These are phyloP conservation scores for Amanita polypyramis DNA, from an alignment of 768 basidiomycete species.

Conservation along the genomic window DNA sequence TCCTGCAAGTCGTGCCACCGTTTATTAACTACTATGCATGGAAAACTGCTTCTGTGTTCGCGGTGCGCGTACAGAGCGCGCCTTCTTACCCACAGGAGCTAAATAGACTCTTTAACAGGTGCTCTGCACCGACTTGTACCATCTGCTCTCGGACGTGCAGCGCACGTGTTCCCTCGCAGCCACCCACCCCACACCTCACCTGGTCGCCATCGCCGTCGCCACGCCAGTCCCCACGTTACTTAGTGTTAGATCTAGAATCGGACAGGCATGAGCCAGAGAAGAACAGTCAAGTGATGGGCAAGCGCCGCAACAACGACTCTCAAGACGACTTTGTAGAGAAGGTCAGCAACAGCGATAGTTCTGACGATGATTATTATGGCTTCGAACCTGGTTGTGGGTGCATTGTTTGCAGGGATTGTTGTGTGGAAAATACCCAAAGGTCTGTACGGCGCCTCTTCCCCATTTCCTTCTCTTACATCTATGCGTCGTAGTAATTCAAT, in stretches of 20 bases:
- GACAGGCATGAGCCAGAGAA: slow-evolving; percentile 5
- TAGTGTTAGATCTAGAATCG: slow-evolving; percentile 14
- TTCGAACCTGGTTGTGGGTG: slow-evolving; percentile 29
- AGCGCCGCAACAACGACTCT: slow-evolving; percentile 19
- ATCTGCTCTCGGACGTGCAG: slow-evolving; percentile 38
- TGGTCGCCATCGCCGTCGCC: slow-evolving; percentile 25
- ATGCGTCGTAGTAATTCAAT: slow-evolving; percentile 21
- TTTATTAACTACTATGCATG: slow-evolving; percentile 1
- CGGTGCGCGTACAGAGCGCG: slow-evolving; percentile 8
- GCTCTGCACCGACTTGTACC: slow-evolving; percentile 27
- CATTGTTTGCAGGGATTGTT: slow-evolving; percentile 32
- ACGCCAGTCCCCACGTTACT: slow-evolving; percentile 18
- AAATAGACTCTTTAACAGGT: slow-evolving; percentile 17
- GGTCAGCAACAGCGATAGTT: slow-evolving; percentile 7
- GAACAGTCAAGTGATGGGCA: slow-evolving; percentile 8
- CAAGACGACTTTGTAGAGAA: slow-evolving; percentile 15
- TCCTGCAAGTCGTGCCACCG: slow-evolving; percentile 15
- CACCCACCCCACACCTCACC: slow-evolving; percentile 28
- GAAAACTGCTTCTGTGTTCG: slow-evolving; percentile 3
- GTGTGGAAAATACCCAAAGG: slow-evolving; percentile 31
- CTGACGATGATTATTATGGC: slow-evolving; percentile 13
- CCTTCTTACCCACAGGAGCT: not conserved
- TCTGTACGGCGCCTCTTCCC: slow-evolving; percentile 14
- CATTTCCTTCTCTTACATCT: not conserved
- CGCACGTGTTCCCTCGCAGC: slow-evolving; percentile 22